Evolutionary conservation across 805 yeast species (phyloP).

Genomic region (Hanseniaspora mollemarum): DNA sequence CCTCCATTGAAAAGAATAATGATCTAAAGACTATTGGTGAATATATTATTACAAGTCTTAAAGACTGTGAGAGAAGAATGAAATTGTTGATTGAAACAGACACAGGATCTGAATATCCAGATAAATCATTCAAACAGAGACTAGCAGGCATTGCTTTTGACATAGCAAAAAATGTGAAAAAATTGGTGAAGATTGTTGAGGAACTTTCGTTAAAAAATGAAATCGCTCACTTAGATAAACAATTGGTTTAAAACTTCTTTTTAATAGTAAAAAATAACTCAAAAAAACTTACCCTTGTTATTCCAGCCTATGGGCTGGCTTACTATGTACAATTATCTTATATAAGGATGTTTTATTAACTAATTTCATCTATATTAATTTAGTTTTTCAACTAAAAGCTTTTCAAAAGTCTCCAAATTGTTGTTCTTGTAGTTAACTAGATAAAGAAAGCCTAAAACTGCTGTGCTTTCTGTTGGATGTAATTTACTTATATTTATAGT

Average conservation of each 20-base stretch:
- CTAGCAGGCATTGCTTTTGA: constrained; percentile 94
- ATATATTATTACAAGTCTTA: constrained; percentile 79
- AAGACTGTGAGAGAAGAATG: constrained; percentile 80
- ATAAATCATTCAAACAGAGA: constrained; percentile 80
- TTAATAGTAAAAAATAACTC: not conserved
- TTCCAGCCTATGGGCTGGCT: no score
- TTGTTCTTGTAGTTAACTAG: constrained; percentile 1
- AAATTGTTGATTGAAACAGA: constrained; percentile 38
- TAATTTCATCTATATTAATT: not conserved
- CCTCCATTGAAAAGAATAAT: constrained; percentile 73
- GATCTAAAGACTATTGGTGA: constrained; percentile 80
- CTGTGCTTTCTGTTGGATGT: not conserved
- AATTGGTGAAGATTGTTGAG: constrained; percentile 88
- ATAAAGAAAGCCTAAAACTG: constrained; percentile 10
- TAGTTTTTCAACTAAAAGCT: not conserved
- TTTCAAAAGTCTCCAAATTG: not conserved
- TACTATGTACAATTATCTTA: not conserved
- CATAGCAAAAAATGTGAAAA: constrained; percentile 92
- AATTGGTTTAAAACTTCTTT: constrained; percentile 27
- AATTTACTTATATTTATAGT: not conserved
- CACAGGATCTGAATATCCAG: constrained; percentile 58
- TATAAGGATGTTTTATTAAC: not conserved
- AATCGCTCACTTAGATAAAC: constrained; percentile 66
- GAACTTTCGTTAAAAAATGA: constrained; percentile 85
- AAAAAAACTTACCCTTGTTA: no score